phyloP scores from a whole-genome alignment of 139 green algal species.

The Penium margaritaceum region DNA sequence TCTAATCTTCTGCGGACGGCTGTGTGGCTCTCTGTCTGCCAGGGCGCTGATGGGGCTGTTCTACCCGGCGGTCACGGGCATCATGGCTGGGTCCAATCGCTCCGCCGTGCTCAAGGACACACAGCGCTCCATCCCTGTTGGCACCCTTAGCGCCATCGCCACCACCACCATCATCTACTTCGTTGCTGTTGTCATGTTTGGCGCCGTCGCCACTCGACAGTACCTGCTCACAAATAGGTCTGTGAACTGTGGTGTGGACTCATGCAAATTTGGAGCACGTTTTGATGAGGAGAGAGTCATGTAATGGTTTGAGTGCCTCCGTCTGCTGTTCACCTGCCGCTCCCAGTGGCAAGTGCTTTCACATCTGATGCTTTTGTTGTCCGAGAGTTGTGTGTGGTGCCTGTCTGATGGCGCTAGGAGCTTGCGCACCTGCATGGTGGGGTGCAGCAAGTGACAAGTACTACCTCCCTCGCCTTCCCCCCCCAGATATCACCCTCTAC shows the following conservation, averaged over 20 bases:
- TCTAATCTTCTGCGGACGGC: no score
- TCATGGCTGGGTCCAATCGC: slow-evolving; percentile 48
- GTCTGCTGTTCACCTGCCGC: not conserved
- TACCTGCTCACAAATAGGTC: slow-evolving; percentile 42
- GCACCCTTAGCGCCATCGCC: slow-evolving; percentile 30
- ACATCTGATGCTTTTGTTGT: not conserved
- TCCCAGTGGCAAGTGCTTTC: not conserved
- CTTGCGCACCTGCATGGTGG: no score
- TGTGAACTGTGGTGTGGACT: no score
- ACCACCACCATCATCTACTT: slow-evolving; percentile 46
- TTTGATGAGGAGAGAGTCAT: not conserved
- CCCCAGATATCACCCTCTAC: no score
- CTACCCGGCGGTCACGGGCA: slow-evolving; percentile 46
- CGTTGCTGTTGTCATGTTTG: slow-evolving; percentile 36
- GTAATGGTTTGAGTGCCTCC: not conserved
- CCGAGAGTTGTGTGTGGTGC: not conserved
- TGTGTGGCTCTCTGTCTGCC: no score
- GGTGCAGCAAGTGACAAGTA: no score
- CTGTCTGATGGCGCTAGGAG: no score
- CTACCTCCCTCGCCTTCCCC: no score
- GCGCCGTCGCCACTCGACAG: slow-evolving; percentile 27
- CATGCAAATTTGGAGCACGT: not conserved
- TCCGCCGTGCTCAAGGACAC: slow-evolving; percentile 45
- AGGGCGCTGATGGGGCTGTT: slow-evolving; percentile 42
- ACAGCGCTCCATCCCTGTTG: slow-evolving; percentile 43